Base-by-base conservation (phyloP, 164 flowering plant species). In the Tetracentron sinense region DNA sequence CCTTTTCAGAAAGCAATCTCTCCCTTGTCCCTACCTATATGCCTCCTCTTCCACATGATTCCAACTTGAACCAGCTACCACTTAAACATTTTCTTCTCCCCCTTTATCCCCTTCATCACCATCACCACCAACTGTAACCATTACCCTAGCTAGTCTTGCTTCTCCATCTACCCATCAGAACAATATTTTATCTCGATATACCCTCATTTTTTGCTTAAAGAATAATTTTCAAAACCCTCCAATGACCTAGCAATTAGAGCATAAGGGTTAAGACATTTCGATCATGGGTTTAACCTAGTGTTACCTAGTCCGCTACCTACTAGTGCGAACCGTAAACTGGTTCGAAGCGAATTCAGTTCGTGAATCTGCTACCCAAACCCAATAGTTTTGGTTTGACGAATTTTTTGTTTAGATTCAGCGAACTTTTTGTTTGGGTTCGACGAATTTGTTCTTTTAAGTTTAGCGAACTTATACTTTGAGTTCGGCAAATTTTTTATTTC, bases 41-140 rank as follows among this genome's bases (percentile, higher is more conserved):
- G 60, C 47, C 17, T 30, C 47, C 20, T 38, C 33, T 27, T 59
- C 31, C 51, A 59, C 51, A 69, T 62, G 61, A 57, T 69, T 56
- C 66, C 56, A 68, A 22, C 20, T 30, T 23, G 16, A 38, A n/a
- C n/a, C 44, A 38, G 44, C 44, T 38, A 38, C 15, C 44, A 38
- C 25, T 19, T 26, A 52, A n/a, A 52, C 25, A 6, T 12, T 51
- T 52, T 25, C 55, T 52, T 25, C 44, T 38, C 15, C 44, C 44
- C 11, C 1, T 38, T 16, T 38, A 16, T 38, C 44, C 44, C 14
- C 14, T 10, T 8, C 44, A 38, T 38, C 14, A 38, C 8, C 44
- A 38, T 16, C 38, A 33, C 8, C 2, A 1, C 44, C 44, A 38
- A 3, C 44, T 8, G 1, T 16, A 38, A 12, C 38, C 44, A 38